These are phyloP conservation scores for Phytophthora melonis DNA, from an alignment of 352 stramenopile species.

Conservation along the genomic window DNA sequence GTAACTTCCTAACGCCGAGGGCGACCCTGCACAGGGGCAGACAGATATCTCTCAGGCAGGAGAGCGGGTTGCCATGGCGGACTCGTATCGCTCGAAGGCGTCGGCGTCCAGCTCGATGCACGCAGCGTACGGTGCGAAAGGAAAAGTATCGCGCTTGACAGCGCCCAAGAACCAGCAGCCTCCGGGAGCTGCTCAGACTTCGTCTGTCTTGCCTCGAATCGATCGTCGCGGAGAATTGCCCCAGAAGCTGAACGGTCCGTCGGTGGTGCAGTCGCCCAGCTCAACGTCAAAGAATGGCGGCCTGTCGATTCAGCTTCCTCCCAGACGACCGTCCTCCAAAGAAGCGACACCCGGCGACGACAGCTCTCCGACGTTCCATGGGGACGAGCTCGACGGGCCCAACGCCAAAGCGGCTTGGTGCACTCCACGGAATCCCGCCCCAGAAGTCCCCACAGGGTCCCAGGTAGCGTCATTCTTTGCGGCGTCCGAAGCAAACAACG, in stretches of 20 bases:
- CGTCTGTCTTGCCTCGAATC: constrained; percentile 52
- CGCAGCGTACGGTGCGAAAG: constrained; percentile 29
- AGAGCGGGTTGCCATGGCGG: constrained; percentile 35
- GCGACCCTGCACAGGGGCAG: constrained; percentile 14
- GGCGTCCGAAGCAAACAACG: constrained; percentile 10
- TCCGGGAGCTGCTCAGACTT: constrained; percentile 16
- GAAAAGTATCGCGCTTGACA: constrained; percentile 19
- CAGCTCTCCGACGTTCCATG: constrained; percentile 46
- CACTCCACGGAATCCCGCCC: constrained; percentile 54
- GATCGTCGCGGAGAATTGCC: constrained; percentile 29
- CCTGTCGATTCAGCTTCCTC: constrained; percentile 26
- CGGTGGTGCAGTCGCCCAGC: not conserved
- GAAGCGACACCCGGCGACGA: constrained; percentile 20
- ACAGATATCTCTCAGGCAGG: not conserved
- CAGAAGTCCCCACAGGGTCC: constrained; percentile 22
- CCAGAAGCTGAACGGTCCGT: constrained; percentile 9
- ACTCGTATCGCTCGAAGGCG: constrained; percentile 37
- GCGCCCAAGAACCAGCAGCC: constrained; percentile 40
- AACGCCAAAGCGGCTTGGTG: constrained; percentile 62
- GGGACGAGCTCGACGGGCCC: constrained; percentile 32
- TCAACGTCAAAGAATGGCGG: constrained; percentile 25
- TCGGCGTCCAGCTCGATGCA: constrained; percentile 30
- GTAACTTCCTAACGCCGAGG: constrained; percentile 16
- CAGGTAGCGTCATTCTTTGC: constrained; percentile 55
- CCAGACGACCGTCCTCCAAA: constrained; percentile 25